phyloP scores from a whole-genome alignment of 805 yeast species.

The Candida dendrica region DNA sequence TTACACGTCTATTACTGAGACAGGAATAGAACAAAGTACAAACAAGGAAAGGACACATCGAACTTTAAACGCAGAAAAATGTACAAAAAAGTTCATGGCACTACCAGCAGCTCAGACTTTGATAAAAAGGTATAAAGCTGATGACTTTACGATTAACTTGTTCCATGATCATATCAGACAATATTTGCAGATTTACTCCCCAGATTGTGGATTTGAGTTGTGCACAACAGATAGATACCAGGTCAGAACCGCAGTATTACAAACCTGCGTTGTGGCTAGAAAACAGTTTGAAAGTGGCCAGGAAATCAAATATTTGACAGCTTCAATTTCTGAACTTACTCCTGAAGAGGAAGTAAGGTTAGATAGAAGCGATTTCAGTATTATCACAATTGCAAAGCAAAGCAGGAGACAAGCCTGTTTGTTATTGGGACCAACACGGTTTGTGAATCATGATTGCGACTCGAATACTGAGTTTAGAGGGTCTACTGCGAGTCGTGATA shows the following conservation, averaged over 20 bases:
- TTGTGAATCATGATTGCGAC: conserved; percentile 41
- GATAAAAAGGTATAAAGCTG: conserved; percentile 15
- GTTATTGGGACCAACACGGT: conserved; percentile 42
- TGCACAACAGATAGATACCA: conserved; percentile 35
- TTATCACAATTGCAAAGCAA: conserved; percentile 27
- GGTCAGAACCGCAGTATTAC: conserved; percentile 8
- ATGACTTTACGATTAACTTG: conserved; percentile 15
- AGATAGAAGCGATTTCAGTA: conserved; percentile 34
- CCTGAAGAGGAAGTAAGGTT: conserved; percentile 26
- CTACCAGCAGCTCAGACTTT: conserved; percentile 21
- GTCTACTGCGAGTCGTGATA: neutral
- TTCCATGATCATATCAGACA: conserved; percentile 29
- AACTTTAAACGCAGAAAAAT: conserved; percentile 5
- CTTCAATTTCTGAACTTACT: conserved; percentile 28
- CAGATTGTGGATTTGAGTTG: conserved; percentile 34
- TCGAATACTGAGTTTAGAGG: conserved; percentile 30
- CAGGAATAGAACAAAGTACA: too few relatives aligned
- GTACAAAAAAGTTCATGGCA: conserved; percentile 20
- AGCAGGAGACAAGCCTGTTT: conserved; percentile 23
- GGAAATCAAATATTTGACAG: conserved; percentile 27
- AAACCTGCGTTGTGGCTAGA: conserved; percentile 34
- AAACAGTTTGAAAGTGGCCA: conserved; percentile 21
- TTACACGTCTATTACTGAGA: too few relatives aligned
- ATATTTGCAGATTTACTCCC: conserved; percentile 28
- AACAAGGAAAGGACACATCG: too few relatives aligned